Evolutionary conservation across 2,329 filamentous ascomycete species (phyloP), one percentile per base, ranked within the genome.

Genomic region (Chalara sp.): DNA sequence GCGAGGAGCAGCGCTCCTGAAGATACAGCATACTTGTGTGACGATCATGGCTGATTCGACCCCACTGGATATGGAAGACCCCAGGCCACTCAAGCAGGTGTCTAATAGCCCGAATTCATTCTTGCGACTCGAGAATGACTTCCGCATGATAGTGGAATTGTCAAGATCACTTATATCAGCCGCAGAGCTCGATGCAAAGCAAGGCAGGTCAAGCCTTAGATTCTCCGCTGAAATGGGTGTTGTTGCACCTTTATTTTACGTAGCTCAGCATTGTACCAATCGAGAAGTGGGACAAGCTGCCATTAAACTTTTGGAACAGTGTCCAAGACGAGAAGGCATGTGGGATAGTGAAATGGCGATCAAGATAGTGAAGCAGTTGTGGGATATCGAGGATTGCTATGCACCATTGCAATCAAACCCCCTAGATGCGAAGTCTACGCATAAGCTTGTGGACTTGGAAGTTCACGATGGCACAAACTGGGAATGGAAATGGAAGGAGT

Each of bases 211-310:
- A 21, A 41, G 48, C 5, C 44, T 54, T 46, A 51, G 47, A 6
- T 60, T 57, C 39, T 53, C 46, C 44, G 50, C 52, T 30, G 58
- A 58, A 43, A 35, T 58, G 44, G 56, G 56, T 28, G 46, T 60
- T 40, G 46, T 60, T 39, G 56, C 43, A 44, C 56, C 58, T 32
- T 50, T 60, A 30, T 60, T 57, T 47, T 60, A 57, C 39, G 47
- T 49, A 7, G 55, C 52, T 44, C 44, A 47, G 41, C 50, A 53
- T 42, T 55, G 53, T 49, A 48, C 51, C 42, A 46, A 43, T 48
- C 39, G 42, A 13, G 44, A 48, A 43, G 46, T 55, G 47, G 46
- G 43, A 35, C 51, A 29, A 44, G 44, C 44, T 28, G 53, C 51
- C 35, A 53, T 53, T 48, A 46, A 55, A 42, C 51, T 55, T 35